Evolutionary conservation across 1,284 basidiomycete species (phyloP).

Genomic region (Farysia itapuensis): DNA sequence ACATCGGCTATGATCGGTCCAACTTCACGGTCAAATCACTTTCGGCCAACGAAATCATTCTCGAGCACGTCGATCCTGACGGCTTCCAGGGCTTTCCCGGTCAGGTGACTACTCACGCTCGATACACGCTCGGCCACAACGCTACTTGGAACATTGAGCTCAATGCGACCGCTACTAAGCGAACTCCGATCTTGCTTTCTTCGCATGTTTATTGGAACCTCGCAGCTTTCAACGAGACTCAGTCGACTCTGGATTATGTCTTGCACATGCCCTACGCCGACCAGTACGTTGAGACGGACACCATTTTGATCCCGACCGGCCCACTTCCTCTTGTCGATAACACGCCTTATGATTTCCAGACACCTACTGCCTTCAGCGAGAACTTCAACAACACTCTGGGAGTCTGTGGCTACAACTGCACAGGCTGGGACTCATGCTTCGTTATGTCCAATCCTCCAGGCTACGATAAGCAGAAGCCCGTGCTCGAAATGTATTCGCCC

Average conservation of each 20-base stretch:
- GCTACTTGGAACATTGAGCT: slow-evolving; percentile 42
- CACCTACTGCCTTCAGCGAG: slow-evolving; percentile 25
- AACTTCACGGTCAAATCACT: slow-evolving; percentile 34
- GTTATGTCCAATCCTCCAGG: slow-evolving; percentile 46
- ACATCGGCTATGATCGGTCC: slow-evolving; percentile 47
- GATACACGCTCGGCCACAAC: slow-evolving; percentile 30
- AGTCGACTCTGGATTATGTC: slow-evolving; percentile 39
- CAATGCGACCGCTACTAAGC: slow-evolving; percentile 28
- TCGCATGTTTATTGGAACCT: slow-evolving; percentile 57
- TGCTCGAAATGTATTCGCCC: slow-evolving; percentile 44
- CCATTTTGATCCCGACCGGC: slow-evolving; percentile 50
- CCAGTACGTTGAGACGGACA: slow-evolving; percentile 42
- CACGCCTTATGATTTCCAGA: slow-evolving; percentile 46
- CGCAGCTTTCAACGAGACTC: slow-evolving; percentile 36
- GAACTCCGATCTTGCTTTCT: slow-evolving; percentile 54
- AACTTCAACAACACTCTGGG: slow-evolving; percentile 45
- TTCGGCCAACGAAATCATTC: slow-evolving; percentile 25
- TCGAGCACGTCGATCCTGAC: slow-evolving; percentile 42
- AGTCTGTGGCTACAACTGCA: slow-evolving; percentile 42
- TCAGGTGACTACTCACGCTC: slow-evolving; percentile 19
- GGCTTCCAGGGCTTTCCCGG: slow-evolving; percentile 56
- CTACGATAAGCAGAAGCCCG: slow-evolving; percentile 19
- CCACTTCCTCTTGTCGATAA: slow-evolving; percentile 21
- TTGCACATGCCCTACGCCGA: slow-evolving; percentile 47
- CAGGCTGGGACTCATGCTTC: slow-evolving; percentile 53